These are phyloP conservation scores for Plasmodium yoelii DNA, from an alignment of 169 alveolate species.

Conservation along the genomic window DNA sequence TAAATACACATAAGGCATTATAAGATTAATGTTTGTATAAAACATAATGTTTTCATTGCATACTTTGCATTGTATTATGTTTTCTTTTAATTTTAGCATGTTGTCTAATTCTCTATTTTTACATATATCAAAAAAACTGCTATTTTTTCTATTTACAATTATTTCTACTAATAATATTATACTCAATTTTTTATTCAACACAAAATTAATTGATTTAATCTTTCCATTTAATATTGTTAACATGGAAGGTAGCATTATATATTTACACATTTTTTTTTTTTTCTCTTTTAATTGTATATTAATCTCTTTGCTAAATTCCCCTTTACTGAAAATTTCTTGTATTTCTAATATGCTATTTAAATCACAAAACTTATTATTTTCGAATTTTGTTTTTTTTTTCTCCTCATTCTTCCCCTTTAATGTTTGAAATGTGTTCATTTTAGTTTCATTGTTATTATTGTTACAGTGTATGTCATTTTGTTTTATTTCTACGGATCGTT, in stretches of 20 bases:
- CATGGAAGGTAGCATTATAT: slow-evolving; percentile 34
- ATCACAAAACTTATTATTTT: slow-evolving; percentile 17
- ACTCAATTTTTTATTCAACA: slow-evolving; percentile 26
- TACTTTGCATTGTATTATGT: slow-evolving; percentile 15
- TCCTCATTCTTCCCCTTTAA: neutral
- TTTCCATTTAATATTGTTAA: slow-evolving; percentile 33
- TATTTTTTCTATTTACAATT: slow-evolving; percentile 30
- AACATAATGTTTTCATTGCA: slow-evolving; percentile 32
- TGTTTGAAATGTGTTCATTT: neutral
- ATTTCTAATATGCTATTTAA: slow-evolving; percentile 1
- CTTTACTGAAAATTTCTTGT: slow-evolving; percentile 14
- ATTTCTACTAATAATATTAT: slow-evolving; percentile 25
- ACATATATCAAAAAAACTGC: slow-evolving; percentile 9
- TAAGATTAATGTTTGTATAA: slow-evolving; percentile 37
- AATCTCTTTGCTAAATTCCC: neutral
- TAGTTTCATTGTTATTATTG: neutral
- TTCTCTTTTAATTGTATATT: too few relatives aligned
- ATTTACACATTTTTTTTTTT: slow-evolving; percentile 14
- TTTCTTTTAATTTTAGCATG: slow-evolving; percentile 45
- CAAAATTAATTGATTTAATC: slow-evolving; percentile 43
- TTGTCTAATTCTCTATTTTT: slow-evolving; percentile 40
- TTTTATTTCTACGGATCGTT: neutral
- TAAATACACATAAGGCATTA: slow-evolving; percentile 40
- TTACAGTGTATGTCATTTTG: neutral
- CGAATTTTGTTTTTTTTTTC: neutral